Base-by-base conservation (phyloP, 2,329 filamentous ascomycete species). In the Alternaria gansuensis region DNA sequence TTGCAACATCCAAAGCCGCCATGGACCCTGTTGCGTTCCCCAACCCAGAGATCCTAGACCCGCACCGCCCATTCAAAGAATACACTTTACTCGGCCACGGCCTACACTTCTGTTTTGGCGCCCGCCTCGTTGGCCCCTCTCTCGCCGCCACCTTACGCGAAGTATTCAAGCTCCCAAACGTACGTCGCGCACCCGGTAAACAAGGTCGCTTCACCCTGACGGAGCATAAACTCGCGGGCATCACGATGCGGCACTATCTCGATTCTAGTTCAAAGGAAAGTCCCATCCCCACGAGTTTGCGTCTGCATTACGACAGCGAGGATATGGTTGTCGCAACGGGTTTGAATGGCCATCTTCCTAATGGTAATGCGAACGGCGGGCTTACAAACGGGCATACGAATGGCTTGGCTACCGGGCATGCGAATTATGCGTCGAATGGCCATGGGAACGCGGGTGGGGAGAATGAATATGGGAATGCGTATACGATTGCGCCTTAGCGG, bases 161-260 rank as follows among this genome's bases (percentile, higher is more conserved):
- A 52, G 69, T 77, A 3, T 75, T 74, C 63, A 75, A 72, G 58
- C 59, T 76, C 44, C 71, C 68, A 53, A 76, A 76, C 48, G 56
- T 76, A 13, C 64, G 74, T 8, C 59, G 73, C 4, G 73, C 72
- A 14, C 70, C 72, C 11, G 73, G 74, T 6, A 70, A 67, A 36
- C 70, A 72, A 57, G 74, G 74, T 2, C 59, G 57, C 2, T 83
- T 85, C 51, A 75, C 70, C 2, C 74, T 76, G 10, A 77, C 81
- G 0, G 78, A 83, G 59, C 76, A 81, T 51, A 74, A 82, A 17
- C 69, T 84, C 65, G 82, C 78, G 7, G 82, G 82, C 2, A 76
- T 84, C 2, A 79, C 78, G 50, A 80, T 83, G 75, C 78, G 78
- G 67, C 72, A 79, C 51, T 85, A 84, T 63, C 69, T 85, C 41